Conservation (phyloP, 1,284 basidiomycete genomes). For the Ganoderma sinense region DNA sequence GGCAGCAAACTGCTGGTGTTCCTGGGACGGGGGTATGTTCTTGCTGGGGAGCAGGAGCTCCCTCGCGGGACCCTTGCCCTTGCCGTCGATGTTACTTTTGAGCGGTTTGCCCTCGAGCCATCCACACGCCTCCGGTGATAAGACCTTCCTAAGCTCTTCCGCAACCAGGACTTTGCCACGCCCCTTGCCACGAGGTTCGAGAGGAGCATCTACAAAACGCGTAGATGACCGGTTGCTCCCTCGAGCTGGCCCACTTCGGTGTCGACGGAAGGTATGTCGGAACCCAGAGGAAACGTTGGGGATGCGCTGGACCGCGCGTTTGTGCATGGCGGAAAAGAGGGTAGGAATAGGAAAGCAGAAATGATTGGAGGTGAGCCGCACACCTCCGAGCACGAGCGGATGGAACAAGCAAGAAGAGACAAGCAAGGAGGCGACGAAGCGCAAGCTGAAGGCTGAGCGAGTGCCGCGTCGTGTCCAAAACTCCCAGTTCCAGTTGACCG, state of each 20-base stretch:
- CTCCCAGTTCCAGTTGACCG: no score
- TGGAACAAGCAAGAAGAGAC: neutral
- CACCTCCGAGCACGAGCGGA: neutral
- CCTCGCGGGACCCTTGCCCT: neutral
- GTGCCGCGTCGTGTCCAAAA: neutral
- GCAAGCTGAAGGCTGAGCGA: neutral
- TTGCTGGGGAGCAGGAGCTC: neutral
- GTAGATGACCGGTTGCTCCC: neutral
- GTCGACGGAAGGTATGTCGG: slow-evolving; percentile 17
- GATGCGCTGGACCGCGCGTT: slow-evolving; percentile 16
- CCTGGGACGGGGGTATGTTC: slow-evolving; percentile 9
- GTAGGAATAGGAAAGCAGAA: neutral
- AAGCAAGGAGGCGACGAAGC: neutral
- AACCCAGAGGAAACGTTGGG: slow-evolving; percentile 18
- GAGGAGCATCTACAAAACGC: neutral
- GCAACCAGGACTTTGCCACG: slow-evolving; percentile 1
- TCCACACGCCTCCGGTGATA: slow-evolving; percentile 24
- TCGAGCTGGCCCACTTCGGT: slow-evolving; percentile 6
- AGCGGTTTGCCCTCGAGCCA: slow-evolving; percentile 19
- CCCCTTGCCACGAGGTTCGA: neutral
- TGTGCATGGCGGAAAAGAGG: slow-evolving; percentile 17
- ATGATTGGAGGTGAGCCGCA: neutral
- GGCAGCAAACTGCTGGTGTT: slow-evolving; percentile 20
- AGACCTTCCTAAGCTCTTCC: slow-evolving; percentile 16
- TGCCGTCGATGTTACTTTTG: neutral